These are phyloP conservation scores for Leccinellum luteum DNA, from an alignment of 768 basidiomycete genomes.

Conservation along the genomic window DNA sequence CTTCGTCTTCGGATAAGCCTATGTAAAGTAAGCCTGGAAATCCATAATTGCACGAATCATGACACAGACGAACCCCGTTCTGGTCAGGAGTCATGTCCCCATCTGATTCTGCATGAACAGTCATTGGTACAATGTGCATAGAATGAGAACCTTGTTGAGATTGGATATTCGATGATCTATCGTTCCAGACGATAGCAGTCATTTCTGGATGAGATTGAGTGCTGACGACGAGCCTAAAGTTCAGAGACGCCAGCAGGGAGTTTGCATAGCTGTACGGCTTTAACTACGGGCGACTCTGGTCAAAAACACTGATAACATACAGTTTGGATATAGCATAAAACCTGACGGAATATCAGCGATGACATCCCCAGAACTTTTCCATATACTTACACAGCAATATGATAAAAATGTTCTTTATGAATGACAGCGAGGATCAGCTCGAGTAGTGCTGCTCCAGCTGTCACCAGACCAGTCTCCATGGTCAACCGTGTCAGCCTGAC, in stretches of 20 bases:
- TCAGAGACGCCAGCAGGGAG: not conserved
- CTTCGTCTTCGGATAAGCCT: not conserved
- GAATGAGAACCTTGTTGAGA: not conserved
- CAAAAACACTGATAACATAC: not conserved
- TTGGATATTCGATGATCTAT: not conserved
- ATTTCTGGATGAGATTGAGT: not conserved
- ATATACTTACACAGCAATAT: constrained; percentile 20
- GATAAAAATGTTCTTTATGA: constrained; percentile 1
- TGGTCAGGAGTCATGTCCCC: not conserved
- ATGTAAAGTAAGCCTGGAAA: not conserved
- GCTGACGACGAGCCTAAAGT: not conserved
- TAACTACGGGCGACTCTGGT: not conserved
- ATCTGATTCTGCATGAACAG: not conserved
- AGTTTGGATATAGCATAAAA: not conserved
- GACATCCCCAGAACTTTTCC: not conserved
- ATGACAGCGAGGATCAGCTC: constrained; percentile 16
- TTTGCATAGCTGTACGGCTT: not conserved
- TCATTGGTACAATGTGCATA: not conserved
- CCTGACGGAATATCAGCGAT: not conserved
- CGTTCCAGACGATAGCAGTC: not conserved
- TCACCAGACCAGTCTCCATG: constrained; percentile 26
- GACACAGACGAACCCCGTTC: not conserved
- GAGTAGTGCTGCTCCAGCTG: constrained; percentile 15
- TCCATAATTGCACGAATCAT: not conserved
- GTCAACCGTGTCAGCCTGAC: constrained; percentile 20